Conservation (phyloP, 2,329 filamentous ascomycete genomes). For the Trichoderma aggressivum region DNA sequence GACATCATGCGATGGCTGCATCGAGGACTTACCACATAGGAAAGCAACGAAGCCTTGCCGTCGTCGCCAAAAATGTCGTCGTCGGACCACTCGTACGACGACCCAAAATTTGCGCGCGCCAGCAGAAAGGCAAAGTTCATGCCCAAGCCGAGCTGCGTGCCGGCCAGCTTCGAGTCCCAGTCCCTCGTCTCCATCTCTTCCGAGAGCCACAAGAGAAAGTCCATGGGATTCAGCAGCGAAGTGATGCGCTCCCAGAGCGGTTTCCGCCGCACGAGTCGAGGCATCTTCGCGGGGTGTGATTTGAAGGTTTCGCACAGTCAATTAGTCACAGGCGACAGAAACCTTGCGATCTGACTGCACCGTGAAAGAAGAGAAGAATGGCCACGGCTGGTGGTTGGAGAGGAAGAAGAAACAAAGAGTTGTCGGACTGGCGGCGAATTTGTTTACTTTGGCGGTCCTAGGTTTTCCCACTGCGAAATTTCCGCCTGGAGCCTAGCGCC, state of each 20-base stretch:
- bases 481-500: conserved; percentile 10
- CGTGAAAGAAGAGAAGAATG: background rate
- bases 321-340: background rate
- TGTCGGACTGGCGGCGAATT: conserved; percentile 13
- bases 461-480: background rate
- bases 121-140: conserved; percentile 80
- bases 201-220: conserved; percentile 85
- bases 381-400: background rate
- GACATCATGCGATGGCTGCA: conserved; percentile 17
- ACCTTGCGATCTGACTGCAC: background rate
- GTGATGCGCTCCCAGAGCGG: conserved; percentile 78
- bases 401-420: background rate
- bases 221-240: conserved; percentile 78
- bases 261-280: conserved; percentile 76
- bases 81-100: conserved; percentile 37
- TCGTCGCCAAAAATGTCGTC: conserved; percentile 86
- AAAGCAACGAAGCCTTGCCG: conserved; percentile 62
- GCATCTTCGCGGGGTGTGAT: conserved; percentile 40
- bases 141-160: conserved; percentile 68
- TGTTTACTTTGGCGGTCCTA: conserved; percentile 18
- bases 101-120: conserved; percentile 71
- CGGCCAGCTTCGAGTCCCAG: conserved; percentile 79
- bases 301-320: background rate
- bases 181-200: conserved; percentile 90
- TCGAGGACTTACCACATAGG: conserved; percentile 45